Evolutionary conservation across 1,284 basidiomycete species (phyloP).

Genomic region (Ceratobasidium theobromae): DNA sequence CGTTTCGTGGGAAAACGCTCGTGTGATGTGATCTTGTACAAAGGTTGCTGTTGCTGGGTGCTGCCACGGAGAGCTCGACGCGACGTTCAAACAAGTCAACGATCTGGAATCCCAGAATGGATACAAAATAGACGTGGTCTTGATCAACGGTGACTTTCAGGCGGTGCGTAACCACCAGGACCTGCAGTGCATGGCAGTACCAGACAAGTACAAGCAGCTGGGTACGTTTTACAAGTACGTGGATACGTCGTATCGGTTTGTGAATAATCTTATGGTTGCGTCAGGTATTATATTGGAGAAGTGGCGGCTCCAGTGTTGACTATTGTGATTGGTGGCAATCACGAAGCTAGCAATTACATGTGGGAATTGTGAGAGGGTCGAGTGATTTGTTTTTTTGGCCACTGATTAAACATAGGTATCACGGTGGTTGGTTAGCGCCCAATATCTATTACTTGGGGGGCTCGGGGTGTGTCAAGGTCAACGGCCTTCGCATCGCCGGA

Average conservation of each 20-base stretch:
- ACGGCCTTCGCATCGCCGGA: constrained; percentile 85
- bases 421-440: constrained; percentile 94
- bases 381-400: not conserved
- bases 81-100: constrained; percentile 80
- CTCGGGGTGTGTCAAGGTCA: constrained; percentile 85
- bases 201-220: constrained; percentile 82
- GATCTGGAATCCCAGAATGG: constrained; percentile 61
- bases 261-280: not conserved
- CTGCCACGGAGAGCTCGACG: constrained; percentile 87
- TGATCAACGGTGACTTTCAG: constrained; percentile 96
- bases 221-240: constrained; percentile 82
- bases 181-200: constrained; percentile 87
- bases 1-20: no score
- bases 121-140: constrained; percentile 77
- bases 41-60: constrained; percentile 95
- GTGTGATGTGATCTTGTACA: not conserved
- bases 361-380: constrained; percentile 79
- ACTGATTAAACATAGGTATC: constrained; percentile 58
- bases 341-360: constrained; percentile 96
- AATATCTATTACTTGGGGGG: constrained; percentile 97
- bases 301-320: constrained; percentile 84
- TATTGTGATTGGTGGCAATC: constrained; percentile 95
- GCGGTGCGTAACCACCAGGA: constrained; percentile 87
- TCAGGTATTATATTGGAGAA: constrained; percentile 84
- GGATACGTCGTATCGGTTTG: not conserved